phyloP scores from a whole-genome alignment of 805 yeast species.

The Brettanomyces anomalus region DNA sequence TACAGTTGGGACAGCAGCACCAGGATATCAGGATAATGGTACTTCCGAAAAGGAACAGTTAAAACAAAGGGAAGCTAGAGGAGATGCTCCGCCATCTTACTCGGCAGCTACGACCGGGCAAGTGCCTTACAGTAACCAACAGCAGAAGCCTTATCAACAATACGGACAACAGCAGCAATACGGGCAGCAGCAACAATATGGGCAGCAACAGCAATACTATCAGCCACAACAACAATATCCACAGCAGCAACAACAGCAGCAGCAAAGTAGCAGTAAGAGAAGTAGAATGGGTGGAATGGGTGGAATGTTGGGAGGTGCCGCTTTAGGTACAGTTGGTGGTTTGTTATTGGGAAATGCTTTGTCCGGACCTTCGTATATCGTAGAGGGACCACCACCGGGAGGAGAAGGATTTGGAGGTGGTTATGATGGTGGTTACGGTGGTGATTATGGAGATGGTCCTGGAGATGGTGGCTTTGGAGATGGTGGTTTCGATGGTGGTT shows the following conservation, averaged over 20 bases:
- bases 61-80: background rate
- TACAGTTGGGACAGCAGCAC: slow-evolving; percentile 21
- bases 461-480: slow-evolving; percentile 10
- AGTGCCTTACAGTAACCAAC: slow-evolving; percentile 1
- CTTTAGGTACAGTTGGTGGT: slow-evolving; percentile 16
- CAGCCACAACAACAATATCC: slow-evolving; percentile 8
- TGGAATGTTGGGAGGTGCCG: slow-evolving; percentile 24
- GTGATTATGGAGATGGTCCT: slow-evolving; percentile 5
- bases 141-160: slow-evolving; percentile 3
- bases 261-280: background rate
- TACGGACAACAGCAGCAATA: slow-evolving; percentile 8
- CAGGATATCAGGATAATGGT: slow-evolving; percentile 19
- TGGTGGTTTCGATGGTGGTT: slow-evolving; percentile 12
- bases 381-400: slow-evolving; percentile 12
- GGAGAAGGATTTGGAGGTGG: slow-evolving; percentile 7
- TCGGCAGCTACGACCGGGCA: background rate
- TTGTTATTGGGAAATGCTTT: background rate
- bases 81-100: background rate
- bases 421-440: slow-evolving; percentile 4
- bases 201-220: slow-evolving; percentile 3
- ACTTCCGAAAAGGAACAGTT: background rate
- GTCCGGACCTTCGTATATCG: slow-evolving; percentile 6
- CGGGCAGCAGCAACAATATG: slow-evolving; percentile 2
- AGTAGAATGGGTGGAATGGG: slow-evolving; percentile 20
- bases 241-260: slow-evolving; percentile 1